These are phyloP conservation scores for Amniculicola lignicola DNA, from an alignment of 495 filamentous ascomycete genomes.

Conservation along the genomic window DNA sequence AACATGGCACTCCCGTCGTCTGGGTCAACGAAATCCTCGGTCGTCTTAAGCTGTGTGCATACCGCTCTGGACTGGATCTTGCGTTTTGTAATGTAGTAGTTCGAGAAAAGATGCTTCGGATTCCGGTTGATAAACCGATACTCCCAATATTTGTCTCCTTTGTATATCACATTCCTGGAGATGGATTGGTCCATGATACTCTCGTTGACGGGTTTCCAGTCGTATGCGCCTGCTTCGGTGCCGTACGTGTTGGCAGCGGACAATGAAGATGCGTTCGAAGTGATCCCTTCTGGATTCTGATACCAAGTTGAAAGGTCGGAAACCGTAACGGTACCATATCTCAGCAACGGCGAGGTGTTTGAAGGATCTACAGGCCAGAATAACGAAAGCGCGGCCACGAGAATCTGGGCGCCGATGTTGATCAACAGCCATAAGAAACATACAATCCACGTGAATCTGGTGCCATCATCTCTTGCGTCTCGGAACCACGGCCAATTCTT, in stretches of 20 bases:
- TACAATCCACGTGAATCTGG: slow-evolving; percentile 19
- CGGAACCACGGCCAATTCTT: slow-evolving; percentile 24
- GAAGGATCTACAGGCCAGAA: slow-evolving; percentile 34
- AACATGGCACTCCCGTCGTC: slow-evolving; percentile 5
- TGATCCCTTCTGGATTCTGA: background rate
- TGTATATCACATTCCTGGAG: slow-evolving; percentile 13
- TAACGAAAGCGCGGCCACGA: slow-evolving; percentile 29
- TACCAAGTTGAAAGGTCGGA: slow-evolving; percentile 24
- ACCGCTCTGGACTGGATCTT: slow-evolving; percentile 11
- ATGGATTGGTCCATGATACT: background rate
- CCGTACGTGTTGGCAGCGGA: slow-evolving; percentile 18
- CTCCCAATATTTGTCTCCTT: slow-evolving; percentile 25
- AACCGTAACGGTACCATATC: slow-evolving; percentile 21
- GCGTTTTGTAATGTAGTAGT: slow-evolving; percentile 11
- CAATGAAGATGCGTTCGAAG: slow-evolving; percentile 3
- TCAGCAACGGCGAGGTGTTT: slow-evolving; percentile 17
- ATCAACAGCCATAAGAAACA: slow-evolving; percentile 27
- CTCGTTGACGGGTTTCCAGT: background rate
- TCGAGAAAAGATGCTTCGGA: slow-evolving; percentile 17
- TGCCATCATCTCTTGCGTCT: slow-evolving; percentile 23
- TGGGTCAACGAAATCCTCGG: background rate
- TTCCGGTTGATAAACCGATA: slow-evolving; percentile 30
- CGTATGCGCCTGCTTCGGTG: slow-evolving; percentile 14
- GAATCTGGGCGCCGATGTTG: slow-evolving; percentile 31
- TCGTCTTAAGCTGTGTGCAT: slow-evolving; percentile 5